Evolutionary conservation across 345 rosid species (phyloP), one percentile per base, ranked within the genome.

Genomic region (Mallotus nudiflorus): DNA sequence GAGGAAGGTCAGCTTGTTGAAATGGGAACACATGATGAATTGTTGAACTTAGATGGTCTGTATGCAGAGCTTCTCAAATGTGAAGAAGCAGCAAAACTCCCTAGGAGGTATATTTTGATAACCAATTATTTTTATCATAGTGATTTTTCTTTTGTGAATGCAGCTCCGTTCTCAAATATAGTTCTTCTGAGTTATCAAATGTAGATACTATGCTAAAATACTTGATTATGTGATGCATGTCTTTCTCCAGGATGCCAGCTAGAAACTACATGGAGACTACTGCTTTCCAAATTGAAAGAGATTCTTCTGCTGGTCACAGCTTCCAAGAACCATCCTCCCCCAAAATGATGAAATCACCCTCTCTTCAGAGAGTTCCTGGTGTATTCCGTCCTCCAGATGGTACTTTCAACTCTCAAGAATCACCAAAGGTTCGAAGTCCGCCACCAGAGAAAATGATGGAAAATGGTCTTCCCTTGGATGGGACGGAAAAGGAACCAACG

Each of bases 1-100:
- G 98, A 93, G 81, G 98, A 93, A 77, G 98, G 98, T 13, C 97
- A 84, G 79, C 98, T 93, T 53, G 89, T 93, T 81, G 98, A 93
- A 83, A 91, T 93, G 91, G 98, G 98, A 54, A 93, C 98, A 45
- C 98, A 93, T 74, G 97, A 93, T 67, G 98, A 93, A 79, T 69
- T 93, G 51, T 76, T 87, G 73, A 80, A 72, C 77, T 79, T 84
- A 74, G 90, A 85, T 78, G 92, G 92, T 51, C 81, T 93, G 66
- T 93, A 93, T 75, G 92, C 97, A 11, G 98, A 93, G 78, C 97
- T 93, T 80, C 89, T 93, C 22, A 91, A 88, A 80, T 89, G 96
- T 77, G 98, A 93, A 84, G 98, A 93, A 82, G 97, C 97, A 33
- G 83, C 98, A 27, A 93, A 93, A 84, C 97, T 93, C 71, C 98